Percentiles rank a stretch among this genome's conserved stretches.
phyloP scores from a whole-genome alignment of 805 yeast species.

The Candida corydali region DNA sequence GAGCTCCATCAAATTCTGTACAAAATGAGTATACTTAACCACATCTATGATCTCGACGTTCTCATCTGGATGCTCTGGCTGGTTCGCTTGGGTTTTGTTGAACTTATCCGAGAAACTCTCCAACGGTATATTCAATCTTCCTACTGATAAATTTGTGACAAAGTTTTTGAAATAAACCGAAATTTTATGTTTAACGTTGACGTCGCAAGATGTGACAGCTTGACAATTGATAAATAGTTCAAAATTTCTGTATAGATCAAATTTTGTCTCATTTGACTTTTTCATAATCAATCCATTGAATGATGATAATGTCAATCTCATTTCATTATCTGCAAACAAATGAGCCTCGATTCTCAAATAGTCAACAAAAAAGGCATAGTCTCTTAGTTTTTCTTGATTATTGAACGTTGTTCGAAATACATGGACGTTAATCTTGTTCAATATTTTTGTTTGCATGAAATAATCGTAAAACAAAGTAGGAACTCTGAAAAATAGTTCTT shows the following conservation, averaged over 20 bases:
- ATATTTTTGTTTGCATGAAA: conserved; percentile 14
- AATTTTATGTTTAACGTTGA: conserved; percentile 8
- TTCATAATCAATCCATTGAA: conserved; percentile 21
- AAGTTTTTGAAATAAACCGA: conserved; percentile 13
- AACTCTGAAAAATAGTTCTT: conserved; percentile 12
- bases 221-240: conserved; percentile 20
- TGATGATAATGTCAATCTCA: conserved; percentile 8
- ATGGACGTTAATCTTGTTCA: conserved; percentile 24
- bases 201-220: conserved; percentile 15
- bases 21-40: conserved; percentile 3
- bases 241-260: conserved; percentile 20
- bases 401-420: conserved; percentile 14
- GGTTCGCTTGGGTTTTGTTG: background rate
- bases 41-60: conserved; percentile 5
- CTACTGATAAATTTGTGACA: conserved; percentile 12
- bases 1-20: conserved; percentile 6
- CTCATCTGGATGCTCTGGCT: background rate
- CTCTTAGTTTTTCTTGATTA: conserved; percentile 10
- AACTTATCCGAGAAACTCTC: conserved; percentile 6
- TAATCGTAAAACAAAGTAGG: conserved; percentile 19
- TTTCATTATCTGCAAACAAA: conserved; percentile 13
- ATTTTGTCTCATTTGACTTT: conserved; percentile 11
- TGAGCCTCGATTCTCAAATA: conserved; percentile 18
- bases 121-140: conserved; percentile 17
- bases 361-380: conserved; percentile 17